Evolutionary conservation across 2,329 filamentous ascomycete genomes (phyloP).

Genomic region (Paecilomyces sp.): DNA sequence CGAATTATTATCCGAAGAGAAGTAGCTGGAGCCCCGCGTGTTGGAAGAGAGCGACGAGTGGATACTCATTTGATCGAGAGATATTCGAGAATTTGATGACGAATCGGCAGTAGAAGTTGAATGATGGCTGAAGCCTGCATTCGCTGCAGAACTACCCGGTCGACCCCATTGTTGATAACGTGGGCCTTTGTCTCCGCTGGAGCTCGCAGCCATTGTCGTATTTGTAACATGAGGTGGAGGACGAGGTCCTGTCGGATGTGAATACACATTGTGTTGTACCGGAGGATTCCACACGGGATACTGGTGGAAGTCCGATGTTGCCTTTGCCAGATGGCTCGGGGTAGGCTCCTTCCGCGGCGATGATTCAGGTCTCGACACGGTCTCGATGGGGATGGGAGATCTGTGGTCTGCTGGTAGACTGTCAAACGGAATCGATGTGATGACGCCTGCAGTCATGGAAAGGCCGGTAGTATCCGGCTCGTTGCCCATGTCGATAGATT

Average conservation of each 20-base stretch:
- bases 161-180: constrained; percentile 73
- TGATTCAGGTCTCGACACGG: constrained; percentile 60
- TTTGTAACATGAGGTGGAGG: constrained; percentile 49
- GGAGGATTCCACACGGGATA: constrained; percentile 67
- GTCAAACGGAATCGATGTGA: constrained; percentile 85
- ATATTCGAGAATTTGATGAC: constrained; percentile 48
- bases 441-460: constrained; percentile 71
- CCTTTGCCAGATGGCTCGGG: constrained; percentile 77
- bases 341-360: constrained; percentile 61
- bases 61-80: constrained; percentile 59
- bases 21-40: constrained; percentile 49
- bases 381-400: constrained; percentile 66
- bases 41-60: constrained; percentile 55
- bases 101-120: constrained; percentile 52
- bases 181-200: constrained; percentile 60
- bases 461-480: constrained; percentile 55
- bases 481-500: constrained; percentile 62
- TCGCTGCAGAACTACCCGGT: constrained; percentile 50
- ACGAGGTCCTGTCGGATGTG: constrained; percentile 55
- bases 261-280: constrained; percentile 41
- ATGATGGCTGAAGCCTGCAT: constrained; percentile 46
- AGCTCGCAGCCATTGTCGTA: constrained; percentile 63
- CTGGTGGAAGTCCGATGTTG: constrained; percentile 74
- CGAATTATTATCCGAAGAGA: constrained; percentile 48
- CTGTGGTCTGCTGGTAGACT: constrained; percentile 57